These are phyloP conservation scores for Agapanthus africanus DNA, from an alignment of 106 monocot genomes.

Conservation along the genomic window DNA sequence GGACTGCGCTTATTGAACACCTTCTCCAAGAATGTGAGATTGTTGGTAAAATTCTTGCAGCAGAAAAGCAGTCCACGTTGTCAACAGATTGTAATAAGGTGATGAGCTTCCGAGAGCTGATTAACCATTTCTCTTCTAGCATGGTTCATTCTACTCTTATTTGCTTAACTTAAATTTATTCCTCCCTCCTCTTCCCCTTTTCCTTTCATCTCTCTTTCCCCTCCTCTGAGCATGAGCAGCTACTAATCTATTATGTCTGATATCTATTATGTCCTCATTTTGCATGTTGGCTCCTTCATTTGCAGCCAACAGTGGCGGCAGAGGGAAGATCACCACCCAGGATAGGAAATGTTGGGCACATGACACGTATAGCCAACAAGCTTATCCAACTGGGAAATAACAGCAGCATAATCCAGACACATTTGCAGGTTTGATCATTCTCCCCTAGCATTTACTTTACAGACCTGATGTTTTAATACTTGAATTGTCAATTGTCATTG, in stretches of 20 bases:
- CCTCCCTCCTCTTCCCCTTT: too few relatives aligned
- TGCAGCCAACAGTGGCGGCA: conserved; percentile 59
- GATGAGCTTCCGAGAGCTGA: too few relatives aligned
- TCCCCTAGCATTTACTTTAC: conserved; percentile 11
- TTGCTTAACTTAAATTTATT: background rate
- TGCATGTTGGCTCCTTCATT: conserved; percentile 35
- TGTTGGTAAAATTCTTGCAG: conserved; percentile 60
- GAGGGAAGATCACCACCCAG: conserved; percentile 54
- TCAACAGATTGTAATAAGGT: conserved; percentile 47
- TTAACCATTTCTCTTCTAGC: too few relatives aligned
- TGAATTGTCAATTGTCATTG: too few relatives aligned
- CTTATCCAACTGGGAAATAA: conserved; percentile 54
- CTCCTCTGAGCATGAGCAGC: too few relatives aligned
- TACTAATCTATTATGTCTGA: too few relatives aligned
- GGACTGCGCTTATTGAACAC: conserved; percentile 52
- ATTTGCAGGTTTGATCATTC: conserved; percentile 59
- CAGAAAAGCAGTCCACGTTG: conserved; percentile 59
- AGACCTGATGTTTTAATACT: background rate
- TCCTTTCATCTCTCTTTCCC: too few relatives aligned
- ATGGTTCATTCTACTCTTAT: too few relatives aligned
- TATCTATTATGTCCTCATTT: conserved; percentile 26
- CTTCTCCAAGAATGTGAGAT: conserved; percentile 64
- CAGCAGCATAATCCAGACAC: conserved; percentile 49
- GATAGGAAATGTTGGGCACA: conserved; percentile 82
- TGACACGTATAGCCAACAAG: conserved; percentile 84